Percentiles rank a stretch among this genome's conserved stretches.
phyloP scores from a whole-genome alignment of 768 basidiomycete species.

The Chlorophyllum brunneum region DNA sequence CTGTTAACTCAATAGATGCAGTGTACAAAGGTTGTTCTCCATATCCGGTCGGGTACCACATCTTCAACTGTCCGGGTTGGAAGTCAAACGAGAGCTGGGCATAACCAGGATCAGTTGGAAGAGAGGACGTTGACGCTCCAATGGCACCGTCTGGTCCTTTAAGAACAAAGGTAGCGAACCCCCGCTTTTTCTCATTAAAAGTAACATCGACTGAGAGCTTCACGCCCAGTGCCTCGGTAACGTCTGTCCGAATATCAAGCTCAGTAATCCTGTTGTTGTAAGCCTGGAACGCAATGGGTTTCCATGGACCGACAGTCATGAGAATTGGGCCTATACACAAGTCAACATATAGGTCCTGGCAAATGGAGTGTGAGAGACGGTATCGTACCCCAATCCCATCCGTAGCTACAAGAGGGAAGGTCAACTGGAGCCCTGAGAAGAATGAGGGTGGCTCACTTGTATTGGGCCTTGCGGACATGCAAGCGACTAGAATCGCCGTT shows the following conservation, averaged over 20 bases:
- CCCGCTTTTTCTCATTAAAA: slow-evolving; percentile 34
- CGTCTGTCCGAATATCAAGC: slow-evolving; percentile 53
- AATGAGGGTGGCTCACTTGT: slow-evolving; percentile 52
- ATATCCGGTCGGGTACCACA: slow-evolving; percentile 87
- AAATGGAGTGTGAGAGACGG: slow-evolving; percentile 11
- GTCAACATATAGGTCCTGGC: background rate
- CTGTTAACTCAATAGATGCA: slow-evolving; percentile 49
- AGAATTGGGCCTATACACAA: slow-evolving; percentile 62
- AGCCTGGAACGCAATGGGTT: slow-evolving; percentile 65
- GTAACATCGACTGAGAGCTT: slow-evolving; percentile 44
- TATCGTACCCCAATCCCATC: slow-evolving; percentile 96
- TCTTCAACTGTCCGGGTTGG: slow-evolving; percentile 51
- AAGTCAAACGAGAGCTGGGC: slow-evolving; percentile 46
- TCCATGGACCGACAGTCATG: slow-evolving; percentile 89
- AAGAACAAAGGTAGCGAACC: slow-evolving; percentile 44
- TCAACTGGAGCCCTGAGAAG: background rate
- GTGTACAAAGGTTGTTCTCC: slow-evolving; percentile 79
- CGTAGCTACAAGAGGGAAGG: slow-evolving; percentile 48
- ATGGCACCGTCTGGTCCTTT: slow-evolving; percentile 45
- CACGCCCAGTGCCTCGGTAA: slow-evolving; percentile 53
- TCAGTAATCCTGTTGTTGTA: slow-evolving; percentile 66
- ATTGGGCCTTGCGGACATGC: slow-evolving; percentile 91
- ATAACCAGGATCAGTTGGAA: slow-evolving; percentile 32
- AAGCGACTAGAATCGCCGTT: slow-evolving; percentile 90
- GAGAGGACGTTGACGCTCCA: slow-evolving; percentile 32